phyloP scores from a whole-genome alignment of 345 rosid species.

The rapeseed (Brassica napus) region Da-Ae NC_063442.1:39015001-39015500 shows the following conservation, averaged over 20 bases:
- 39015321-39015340: conserved; percentile 41
- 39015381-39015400: conserved; percentile 94
- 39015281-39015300: conserved; percentile 29
- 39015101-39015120: conserved; percentile 38
- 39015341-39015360: conserved; percentile 55
- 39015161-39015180: conserved; percentile 33
- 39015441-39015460: conserved; percentile 82
- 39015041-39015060: conserved; percentile 91
- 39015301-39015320: conserved; percentile 38
- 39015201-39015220: conserved; percentile 50
- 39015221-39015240: conserved; percentile 73
- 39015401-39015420: conserved; percentile 84
- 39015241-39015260: conserved; percentile 30
- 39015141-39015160: conserved; percentile 52
- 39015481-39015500: conserved; percentile 27
- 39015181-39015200: conserved; percentile 50
- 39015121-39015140: conserved; percentile 34
- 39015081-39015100: conserved; percentile 38
- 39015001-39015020: conserved; percentile 98
- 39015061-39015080: conserved; percentile 53
- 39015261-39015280: conserved; percentile 27
- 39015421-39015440: conserved; percentile 63
- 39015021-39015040: conserved; percentile 99
- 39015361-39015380: conserved; percentile 77
- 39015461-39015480: conserved; percentile 54